Evolutionary conservation across 805 yeast species (phyloP).

Genomic region (Dipodascus geniculatus): DNA sequence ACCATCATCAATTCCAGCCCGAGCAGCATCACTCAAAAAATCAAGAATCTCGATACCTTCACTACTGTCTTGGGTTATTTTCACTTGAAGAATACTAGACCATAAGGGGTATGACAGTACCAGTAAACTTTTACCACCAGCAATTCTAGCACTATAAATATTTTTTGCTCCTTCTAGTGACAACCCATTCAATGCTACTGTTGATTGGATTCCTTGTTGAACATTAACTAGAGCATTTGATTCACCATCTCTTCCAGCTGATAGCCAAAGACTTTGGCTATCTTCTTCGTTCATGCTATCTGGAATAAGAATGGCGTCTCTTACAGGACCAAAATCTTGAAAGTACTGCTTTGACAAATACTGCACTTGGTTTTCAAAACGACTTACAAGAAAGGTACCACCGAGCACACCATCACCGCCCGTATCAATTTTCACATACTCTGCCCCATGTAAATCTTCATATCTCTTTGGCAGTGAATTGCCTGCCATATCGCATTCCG

Average conservation of each 20-base stretch:
- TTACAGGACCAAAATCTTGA: background rate
- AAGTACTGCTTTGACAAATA: background rate
- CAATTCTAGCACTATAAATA: background rate
- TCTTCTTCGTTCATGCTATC: background rate
- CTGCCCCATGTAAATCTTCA: background rate
- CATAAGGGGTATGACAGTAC: background rate
- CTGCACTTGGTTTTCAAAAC: background rate
- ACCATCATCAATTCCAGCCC: background rate
- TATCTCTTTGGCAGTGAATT: background rate
- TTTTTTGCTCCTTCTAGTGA: background rate
- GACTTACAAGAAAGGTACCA: background rate
- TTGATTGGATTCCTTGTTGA: background rate
- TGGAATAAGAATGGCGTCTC: background rate
- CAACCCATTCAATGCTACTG: background rate
- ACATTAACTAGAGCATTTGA: background rate
- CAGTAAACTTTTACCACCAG: background rate
- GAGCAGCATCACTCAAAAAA: background rate
- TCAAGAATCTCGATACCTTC: background rate
- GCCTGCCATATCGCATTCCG: background rate
- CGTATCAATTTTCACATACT: background rate
- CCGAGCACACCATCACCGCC: background rate
- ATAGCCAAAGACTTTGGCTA: background rate
- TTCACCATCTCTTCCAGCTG: background rate
- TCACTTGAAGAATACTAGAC: background rate
- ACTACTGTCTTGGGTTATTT: background rate